phyloP scores from a whole-genome alignment of 352 stramenopile species.

The Lagenidium giganteum region DNA sequence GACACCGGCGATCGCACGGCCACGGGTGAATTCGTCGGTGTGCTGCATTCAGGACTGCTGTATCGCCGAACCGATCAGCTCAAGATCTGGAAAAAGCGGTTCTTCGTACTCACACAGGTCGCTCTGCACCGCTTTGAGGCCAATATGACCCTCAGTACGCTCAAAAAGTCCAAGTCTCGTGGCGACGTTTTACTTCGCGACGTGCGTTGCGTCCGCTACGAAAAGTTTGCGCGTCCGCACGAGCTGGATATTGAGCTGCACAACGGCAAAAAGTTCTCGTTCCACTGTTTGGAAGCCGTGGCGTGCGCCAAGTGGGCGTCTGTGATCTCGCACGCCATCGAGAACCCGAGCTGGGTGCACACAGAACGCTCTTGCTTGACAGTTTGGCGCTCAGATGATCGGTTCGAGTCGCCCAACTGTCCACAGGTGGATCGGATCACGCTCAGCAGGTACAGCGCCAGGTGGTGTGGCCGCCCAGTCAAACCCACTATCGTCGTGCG shows the following conservation, averaged over 20 bases:
- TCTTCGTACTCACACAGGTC: constrained; percentile 40
- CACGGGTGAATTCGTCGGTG: constrained; percentile 30
- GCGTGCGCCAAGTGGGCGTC: constrained; percentile 33
- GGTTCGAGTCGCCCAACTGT: constrained; percentile 27
- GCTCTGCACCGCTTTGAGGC: constrained; percentile 31
- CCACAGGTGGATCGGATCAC: constrained; percentile 19
- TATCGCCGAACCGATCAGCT: constrained; percentile 24
- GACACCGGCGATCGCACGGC: constrained; percentile 24
- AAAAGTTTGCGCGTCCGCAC: constrained; percentile 30
- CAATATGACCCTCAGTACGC: constrained; percentile 16
- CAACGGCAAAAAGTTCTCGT: constrained; percentile 21
- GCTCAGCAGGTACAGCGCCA: not conserved
- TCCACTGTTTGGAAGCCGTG: constrained; percentile 25
- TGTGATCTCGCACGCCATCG: constrained; percentile 28
- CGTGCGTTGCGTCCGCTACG: constrained; percentile 26
- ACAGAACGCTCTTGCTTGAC: constrained; percentile 21
- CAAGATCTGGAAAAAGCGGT: constrained; percentile 34
- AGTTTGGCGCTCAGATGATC: constrained; percentile 28
- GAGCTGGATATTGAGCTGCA: constrained; percentile 30
- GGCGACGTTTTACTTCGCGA: constrained; percentile 24
- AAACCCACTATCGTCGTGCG: not conserved
- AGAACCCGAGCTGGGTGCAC: constrained; percentile 36
- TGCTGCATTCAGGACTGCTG: constrained; percentile 25
- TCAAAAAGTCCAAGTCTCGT: constrained; percentile 15
- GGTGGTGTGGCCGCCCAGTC: not conserved